Evolutionary conservation across 2,329 filamentous ascomycete species (phyloP).

Genomic region (Fusarium duplospermum): DNA sequence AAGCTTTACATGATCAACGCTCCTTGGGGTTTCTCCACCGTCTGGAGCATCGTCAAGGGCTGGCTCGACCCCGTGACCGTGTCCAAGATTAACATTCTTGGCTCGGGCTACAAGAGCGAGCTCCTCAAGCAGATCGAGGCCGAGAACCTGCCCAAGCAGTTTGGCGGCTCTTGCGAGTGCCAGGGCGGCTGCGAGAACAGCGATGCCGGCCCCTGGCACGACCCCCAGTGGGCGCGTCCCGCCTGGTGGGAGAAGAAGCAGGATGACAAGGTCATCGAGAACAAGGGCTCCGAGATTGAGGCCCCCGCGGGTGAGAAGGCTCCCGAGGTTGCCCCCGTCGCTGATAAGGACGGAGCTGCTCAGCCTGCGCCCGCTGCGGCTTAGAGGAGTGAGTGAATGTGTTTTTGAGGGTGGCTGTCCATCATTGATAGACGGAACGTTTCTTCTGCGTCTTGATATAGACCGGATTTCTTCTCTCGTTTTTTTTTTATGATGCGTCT

Average conservation of each 20-base stretch:
- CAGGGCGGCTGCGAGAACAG: slow-evolving; percentile 84
- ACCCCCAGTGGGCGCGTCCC: slow-evolving; percentile 73
- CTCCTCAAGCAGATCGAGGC: slow-evolving; percentile 85
- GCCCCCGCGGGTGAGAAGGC: slow-evolving; percentile 45
- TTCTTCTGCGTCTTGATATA: slow-evolving; percentile 37
- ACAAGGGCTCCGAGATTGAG: slow-evolving; percentile 54
- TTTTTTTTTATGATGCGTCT: slow-evolving; percentile 27
- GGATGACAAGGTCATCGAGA: slow-evolving; percentile 54
- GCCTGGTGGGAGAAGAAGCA: slow-evolving; percentile 71
- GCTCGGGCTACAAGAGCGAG: slow-evolving; percentile 83
- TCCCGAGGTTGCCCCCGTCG: slow-evolving; percentile 47
- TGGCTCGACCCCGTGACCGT: slow-evolving; percentile 98
- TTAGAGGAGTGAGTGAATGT: slow-evolving; percentile 36
- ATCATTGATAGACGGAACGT: slow-evolving; percentile 30
- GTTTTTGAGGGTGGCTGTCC: background rate
- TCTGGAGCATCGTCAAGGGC: slow-evolving; percentile 88
- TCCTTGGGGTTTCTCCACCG: slow-evolving; percentile 91
- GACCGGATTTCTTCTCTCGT: slow-evolving; percentile 38
- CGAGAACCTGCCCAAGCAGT: slow-evolving; percentile 89
- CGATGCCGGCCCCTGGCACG: slow-evolving; percentile 91
- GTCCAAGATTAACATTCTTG: slow-evolving; percentile 93
- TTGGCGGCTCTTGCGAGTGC: slow-evolving; percentile 88
- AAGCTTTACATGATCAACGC: slow-evolving; percentile 98
- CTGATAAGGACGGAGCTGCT: slow-evolving; percentile 49
- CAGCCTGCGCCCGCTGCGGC: slow-evolving; percentile 53